Evolutionary conservation across 768 basidiomycete species (phyloP).

Genomic region (Lactifluus subvellereus): DNA sequence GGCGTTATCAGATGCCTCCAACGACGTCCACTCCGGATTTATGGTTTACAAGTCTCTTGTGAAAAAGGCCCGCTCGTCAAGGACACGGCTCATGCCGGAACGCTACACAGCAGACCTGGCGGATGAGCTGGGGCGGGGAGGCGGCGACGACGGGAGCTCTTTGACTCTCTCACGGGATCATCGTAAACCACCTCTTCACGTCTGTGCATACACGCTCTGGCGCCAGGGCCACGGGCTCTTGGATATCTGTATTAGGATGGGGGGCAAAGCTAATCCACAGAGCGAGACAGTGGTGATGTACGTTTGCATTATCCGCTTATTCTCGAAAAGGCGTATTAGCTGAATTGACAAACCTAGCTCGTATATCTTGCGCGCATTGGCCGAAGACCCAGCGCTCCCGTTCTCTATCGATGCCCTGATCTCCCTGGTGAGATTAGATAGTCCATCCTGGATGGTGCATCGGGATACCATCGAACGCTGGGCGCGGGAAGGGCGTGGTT

Average conservation of each 20-base stretch:
- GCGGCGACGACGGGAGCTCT: neutral
- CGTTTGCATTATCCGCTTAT: conserved; percentile 18
- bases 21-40: conserved; percentile 45
- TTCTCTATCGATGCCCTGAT: conserved; percentile 35
- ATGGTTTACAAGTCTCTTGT: conserved; percentile 39
- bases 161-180: neutral
- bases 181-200: conserved; percentile 28
- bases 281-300: conserved; percentile 45
- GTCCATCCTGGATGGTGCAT: conserved; percentile 39
- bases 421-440: conserved; percentile 37
- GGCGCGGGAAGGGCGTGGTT: conserved; percentile 19
- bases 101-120: conserved; percentile 31
- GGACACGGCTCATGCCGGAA: conserved; percentile 21
- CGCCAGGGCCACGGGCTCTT: conserved; percentile 33
- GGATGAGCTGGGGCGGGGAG: conserved; percentile 4
- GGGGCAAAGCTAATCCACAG: conserved; percentile 37
- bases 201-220: conserved; percentile 41
- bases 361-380: conserved; percentile 40
- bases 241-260: conserved; percentile 37
- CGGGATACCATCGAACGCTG: conserved; percentile 33
- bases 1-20: conserved; percentile 41
- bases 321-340: neutral
- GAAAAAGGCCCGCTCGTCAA: conserved; percentile 29
- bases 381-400: conserved; percentile 35
- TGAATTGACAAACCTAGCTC: conserved; percentile 31